phyloP scores from a whole-genome alignment of 163 green algal species.

The Chloromonas sp. region DNA sequence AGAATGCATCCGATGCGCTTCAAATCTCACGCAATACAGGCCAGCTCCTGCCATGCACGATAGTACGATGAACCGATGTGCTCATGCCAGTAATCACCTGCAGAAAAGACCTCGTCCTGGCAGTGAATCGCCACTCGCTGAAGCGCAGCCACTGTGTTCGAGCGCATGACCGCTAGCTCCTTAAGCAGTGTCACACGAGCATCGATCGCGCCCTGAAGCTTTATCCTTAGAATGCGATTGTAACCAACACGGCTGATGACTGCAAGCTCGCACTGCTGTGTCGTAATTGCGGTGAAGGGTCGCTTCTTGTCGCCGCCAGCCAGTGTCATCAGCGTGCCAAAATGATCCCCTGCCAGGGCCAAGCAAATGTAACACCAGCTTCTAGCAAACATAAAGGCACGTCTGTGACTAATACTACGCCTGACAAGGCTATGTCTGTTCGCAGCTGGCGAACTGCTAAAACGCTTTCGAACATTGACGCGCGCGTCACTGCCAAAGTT shows the following conservation, averaged over 20 bases:
- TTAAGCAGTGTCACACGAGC: constrained; percentile 6
- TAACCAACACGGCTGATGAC: constrained; percentile 27
- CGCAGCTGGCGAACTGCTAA: no score
- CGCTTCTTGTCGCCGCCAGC: constrained; percentile 17
- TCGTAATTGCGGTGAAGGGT: constrained; percentile 14
- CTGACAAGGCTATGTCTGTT: no score
- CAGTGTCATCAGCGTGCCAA: constrained; percentile 24
- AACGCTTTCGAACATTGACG: no score
- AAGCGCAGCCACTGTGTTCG: neutral
- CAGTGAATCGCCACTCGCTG: constrained; percentile 7
- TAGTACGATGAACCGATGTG: no score
- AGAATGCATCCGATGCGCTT: no score
- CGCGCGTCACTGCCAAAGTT: no score
- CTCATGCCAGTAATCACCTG: neutral
- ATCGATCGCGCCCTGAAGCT: constrained; percentile 18
- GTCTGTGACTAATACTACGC: no score
- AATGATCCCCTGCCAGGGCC: constrained; percentile 21
- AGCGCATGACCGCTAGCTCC: neutral
- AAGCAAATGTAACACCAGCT: neutral
- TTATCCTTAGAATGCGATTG: constrained; percentile 23
- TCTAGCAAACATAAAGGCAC: neutral
- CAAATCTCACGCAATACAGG: no score
- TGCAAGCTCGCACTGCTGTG: constrained; percentile 19
- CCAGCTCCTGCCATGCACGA: no score
- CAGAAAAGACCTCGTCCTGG: constrained; percentile 4